A percentile compares a stretch with the other conserved stretches of the same genome.
Evolutionary conservation across 805 yeast species (phyloP).

Genomic region (Saccharomycopsis sp.): DNA sequence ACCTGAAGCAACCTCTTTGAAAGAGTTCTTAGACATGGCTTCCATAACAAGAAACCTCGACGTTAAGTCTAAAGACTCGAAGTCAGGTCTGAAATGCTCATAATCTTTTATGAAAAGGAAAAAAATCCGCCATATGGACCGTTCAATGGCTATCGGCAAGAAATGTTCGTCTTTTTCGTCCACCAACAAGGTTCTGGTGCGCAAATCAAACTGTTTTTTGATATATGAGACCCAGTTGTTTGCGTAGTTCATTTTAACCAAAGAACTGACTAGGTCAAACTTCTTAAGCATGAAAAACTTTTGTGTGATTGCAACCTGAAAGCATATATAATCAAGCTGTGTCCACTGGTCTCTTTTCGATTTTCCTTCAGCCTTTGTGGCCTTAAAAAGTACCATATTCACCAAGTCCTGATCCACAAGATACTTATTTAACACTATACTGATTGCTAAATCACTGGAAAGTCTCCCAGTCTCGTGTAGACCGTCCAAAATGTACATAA

Average conservation of each 20-base stretch:
- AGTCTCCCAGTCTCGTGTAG: slow-evolving; percentile 4
- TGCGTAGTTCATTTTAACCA: slow-evolving; percentile 13
- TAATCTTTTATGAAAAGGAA: slow-evolving; percentile 17
- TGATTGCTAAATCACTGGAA: slow-evolving; percentile 4
- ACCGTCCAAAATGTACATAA: slow-evolving; percentile 10
- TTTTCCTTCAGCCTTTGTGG: slow-evolving; percentile 1
- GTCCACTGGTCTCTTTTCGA: slow-evolving; percentile 13
- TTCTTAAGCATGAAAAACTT: slow-evolving; percentile 15
- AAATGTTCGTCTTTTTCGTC: neutral
- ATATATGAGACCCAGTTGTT: slow-evolving; percentile 14
- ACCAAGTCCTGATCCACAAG: slow-evolving; percentile 9
- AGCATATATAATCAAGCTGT: slow-evolving; percentile 16
- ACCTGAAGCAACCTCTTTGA: neutral
- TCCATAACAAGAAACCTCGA: slow-evolving; percentile 8
- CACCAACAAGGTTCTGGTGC: neutral
- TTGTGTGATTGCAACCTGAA: slow-evolving; percentile 19
- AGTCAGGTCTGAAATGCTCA: neutral
- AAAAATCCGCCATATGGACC: slow-evolving; percentile 21
- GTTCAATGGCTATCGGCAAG: slow-evolving; percentile 12
- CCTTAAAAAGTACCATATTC: slow-evolving; percentile 9
- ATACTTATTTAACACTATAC: slow-evolving; percentile 9
- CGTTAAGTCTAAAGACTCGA: neutral
- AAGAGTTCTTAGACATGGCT: slow-evolving; percentile 12
- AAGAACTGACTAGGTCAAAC: slow-evolving; percentile 6
- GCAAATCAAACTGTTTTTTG: neutral